Evolutionary conservation across 2,329 filamentous ascomycete genomes (phyloP), one percentile per base, ranked within the genome.

Genomic region (Endothia cerciana): DNA sequence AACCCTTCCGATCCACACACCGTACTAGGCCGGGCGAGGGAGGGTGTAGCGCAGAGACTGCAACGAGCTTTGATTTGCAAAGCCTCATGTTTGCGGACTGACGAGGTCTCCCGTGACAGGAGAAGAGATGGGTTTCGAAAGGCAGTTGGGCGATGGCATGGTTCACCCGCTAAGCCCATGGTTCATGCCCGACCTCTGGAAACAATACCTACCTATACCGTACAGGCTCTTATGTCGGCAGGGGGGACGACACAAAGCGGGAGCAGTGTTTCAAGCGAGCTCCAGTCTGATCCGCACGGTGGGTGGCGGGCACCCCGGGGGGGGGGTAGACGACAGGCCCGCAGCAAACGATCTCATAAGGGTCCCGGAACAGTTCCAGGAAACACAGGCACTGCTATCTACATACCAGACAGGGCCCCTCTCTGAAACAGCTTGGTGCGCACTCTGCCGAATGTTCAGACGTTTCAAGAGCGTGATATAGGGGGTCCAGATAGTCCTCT

Each of bases 241-340:
- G 17, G 15, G 47, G 28, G 25, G 47, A 17, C 28, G 47, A 17
- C 28, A 22, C 28, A 51, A 30, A 25, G 47, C 22, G 47, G 15
- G 47, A 28, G 47, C 47, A 51, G 47, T 22, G 47, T 28, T 51
- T 11, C 47, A 28, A 17, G 5, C 25, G 47, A 15, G 13, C 25
- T 51, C 47, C 47, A 28, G 10, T 25, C 41, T 15, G n/a, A 22
- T 49, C 45, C 45, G 25, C 22, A 49, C 45, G 11, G n/a, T n/a
- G n/a, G n/a, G n/a, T n/a, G n/a, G n/a, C n/a, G n/a, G n/a, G n/a
- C n/a, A n/a, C n/a, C n/a, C n/a, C 45, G 13, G 45, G 8, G 45
- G n/a, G 45, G 22, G 45, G 45, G n/a, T 49, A 49, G 45, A n/a
- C n/a, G n/a, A n/a, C 53, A 13, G 53, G 53, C 19, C 53, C 53